phyloP scores from a whole-genome alignment of 306 rosid genomes.

The Prunus padus region DNA sequence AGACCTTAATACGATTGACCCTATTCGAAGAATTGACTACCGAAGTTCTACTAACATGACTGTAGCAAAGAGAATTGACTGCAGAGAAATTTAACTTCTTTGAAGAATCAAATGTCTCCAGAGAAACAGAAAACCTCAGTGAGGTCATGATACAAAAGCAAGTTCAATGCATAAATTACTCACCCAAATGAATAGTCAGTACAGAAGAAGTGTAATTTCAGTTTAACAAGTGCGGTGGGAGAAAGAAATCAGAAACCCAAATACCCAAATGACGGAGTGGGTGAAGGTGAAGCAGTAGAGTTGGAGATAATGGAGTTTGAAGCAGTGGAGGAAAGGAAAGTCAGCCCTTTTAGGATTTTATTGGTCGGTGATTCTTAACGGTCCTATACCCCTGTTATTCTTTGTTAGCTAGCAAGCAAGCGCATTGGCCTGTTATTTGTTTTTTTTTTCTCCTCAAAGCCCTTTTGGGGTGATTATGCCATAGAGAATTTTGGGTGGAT shows the following conservation, averaged over 20 bases:
- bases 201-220: constrained; percentile 1
- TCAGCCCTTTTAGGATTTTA: constrained; percentile 2
- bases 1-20: constrained; percentile 34
- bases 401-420: neutral
- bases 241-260: neutral
- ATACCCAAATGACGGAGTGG: neutral
- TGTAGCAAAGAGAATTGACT: constrained; percentile 19
- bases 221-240: neutral
- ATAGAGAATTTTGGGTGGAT: too few relatives aligned
- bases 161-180: constrained; percentile 1
- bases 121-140: constrained; percentile 44
- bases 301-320: constrained; percentile 34
- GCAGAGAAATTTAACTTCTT: constrained; percentile 30
- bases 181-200: neutral
- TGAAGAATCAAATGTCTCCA: constrained; percentile 49
- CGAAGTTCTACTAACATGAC: constrained; percentile 36
- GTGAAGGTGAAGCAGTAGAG: neutral
- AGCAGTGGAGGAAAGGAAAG: constrained; percentile 45
- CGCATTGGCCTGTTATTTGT: too few relatives aligned
- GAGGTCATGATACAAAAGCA: constrained; percentile 52
- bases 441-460: neutral
- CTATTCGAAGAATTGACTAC: constrained; percentile 36
- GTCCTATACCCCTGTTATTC: neutral
- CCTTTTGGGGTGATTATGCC: too few relatives aligned
- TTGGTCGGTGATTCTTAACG: neutral